Evolutionary conservation across 2,329 filamentous ascomycete genomes (phyloP), one percentile per base, ranked within the genome.

Genomic region (Bimuria novae-zelandiae): DNA sequence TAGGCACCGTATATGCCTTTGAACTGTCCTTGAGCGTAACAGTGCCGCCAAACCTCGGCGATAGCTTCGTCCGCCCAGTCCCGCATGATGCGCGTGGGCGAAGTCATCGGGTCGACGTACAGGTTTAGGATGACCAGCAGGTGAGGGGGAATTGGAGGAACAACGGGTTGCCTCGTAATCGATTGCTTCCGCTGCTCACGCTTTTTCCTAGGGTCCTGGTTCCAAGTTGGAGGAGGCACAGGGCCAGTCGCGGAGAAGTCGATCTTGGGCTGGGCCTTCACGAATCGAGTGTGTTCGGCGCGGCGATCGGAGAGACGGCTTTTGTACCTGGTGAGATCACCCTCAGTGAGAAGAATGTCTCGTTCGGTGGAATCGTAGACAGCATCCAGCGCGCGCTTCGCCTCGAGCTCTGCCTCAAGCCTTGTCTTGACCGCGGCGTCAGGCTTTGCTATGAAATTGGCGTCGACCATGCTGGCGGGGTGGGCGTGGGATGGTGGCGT

Each of bases 1-100:
- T 44, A 32, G 12, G 3, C 27, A 6, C 29, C 41, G 12, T 8
- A 10, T 16, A 44, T 21, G n/a, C 37, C 27, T 8, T 44, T 36
- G 12, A 39, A 43, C 10, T 49, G 27, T 4, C 27, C 33, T 40
- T 30, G 44, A 35, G 44, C 30, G 45, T 40, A 27, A 10, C 23
- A 25, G 29, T 45, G 41, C 8, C 11, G n/a, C 43, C 43, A 52
- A 14, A 43, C 36, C 8, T 37, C 50, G 5, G 33, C n/a, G 5
- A 52, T 21, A n/a, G 44, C 43, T 8, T 37, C 50, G 23, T 52
- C 32, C 12, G 43, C 27, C 50, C 50, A 52, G 7, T 32, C 39
- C 12, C 33, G 22, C 22, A 32, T 33, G 42, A 51, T 32, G 1
- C 17, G 46, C 25, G 19, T 14, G 4, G 46, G 46, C n/a, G 46